Conservation (phyloP, 106 monocot species). For the Ottelia alismoides region DNA sequence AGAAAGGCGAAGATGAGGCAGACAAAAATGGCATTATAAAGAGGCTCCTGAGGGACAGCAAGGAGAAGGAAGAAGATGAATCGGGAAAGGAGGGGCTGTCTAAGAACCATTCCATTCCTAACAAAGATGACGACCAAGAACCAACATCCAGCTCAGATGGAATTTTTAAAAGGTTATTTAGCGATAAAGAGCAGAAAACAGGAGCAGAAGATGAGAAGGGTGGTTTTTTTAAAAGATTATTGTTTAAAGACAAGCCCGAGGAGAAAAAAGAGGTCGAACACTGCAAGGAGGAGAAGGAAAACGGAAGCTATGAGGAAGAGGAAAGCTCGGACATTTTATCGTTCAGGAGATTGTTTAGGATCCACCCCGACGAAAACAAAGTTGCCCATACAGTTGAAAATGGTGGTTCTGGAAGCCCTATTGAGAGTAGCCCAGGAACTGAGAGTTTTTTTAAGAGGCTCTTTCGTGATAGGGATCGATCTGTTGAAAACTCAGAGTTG, state of each 20-base stretch:
- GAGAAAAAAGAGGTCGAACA: constrained; percentile 41
- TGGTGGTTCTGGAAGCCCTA: constrained; percentile 19
- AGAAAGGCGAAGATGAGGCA: constrained; percentile 4
- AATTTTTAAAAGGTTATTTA: constrained; percentile 58
- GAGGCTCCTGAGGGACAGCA: constrained; percentile 8
- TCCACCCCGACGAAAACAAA: constrained; percentile 76
- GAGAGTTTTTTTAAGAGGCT: constrained; percentile 83
- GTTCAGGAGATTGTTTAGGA: constrained; percentile 75
- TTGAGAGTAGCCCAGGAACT: constrained; percentile 82
- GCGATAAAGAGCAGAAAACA: constrained; percentile 60
- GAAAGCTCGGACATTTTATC: constrained; percentile 83
- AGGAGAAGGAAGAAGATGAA: constrained; percentile 7
- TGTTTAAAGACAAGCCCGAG: constrained; percentile 88
- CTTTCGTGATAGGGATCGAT: constrained; percentile 87
- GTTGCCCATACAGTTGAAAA: constrained; percentile 21
- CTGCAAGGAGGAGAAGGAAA: constrained; percentile 16
- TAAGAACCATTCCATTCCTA: constrained; percentile 57
- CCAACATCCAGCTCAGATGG: constrained; percentile 41
- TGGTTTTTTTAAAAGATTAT: constrained; percentile 61
- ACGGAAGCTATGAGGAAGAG: constrained; percentile 45
- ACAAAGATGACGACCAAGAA: constrained; percentile 25
- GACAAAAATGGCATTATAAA: constrained; percentile 19
- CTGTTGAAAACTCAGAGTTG: constrained; percentile 91
- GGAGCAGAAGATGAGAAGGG: constrained; percentile 58
- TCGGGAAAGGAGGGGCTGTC: constrained; percentile 29